Percentiles rank a stretch among this genome's conserved stretches.
phyloP scores from a whole-genome alignment of 495 filamentous ascomycete genomes.

The Barbatosphaeria neglecta region DNA sequence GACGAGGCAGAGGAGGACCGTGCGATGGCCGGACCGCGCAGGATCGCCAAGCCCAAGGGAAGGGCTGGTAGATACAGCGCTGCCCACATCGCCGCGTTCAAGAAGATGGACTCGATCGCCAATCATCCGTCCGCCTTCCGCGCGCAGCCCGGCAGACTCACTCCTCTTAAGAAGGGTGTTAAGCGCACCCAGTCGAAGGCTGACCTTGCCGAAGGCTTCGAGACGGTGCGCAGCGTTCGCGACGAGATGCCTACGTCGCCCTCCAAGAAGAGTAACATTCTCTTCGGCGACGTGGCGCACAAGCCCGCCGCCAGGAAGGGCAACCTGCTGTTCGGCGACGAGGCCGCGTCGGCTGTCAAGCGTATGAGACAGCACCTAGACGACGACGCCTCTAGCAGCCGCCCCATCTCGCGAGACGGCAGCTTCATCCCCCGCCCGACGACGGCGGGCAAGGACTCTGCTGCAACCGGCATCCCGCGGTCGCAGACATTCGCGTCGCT shows the following conservation, averaged over 20 bases:
- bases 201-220: constrained; percentile 45
- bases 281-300: background rate
- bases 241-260: constrained; percentile 20
- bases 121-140: constrained; percentile 73
- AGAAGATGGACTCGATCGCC: constrained; percentile 93
- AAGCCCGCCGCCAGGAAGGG: background rate
- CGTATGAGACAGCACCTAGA: constrained; percentile 47
- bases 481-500: constrained; percentile 40
- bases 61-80: constrained; percentile 68
- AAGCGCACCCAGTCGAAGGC: constrained; percentile 70
- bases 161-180: constrained; percentile 35
- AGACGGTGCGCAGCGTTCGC: constrained; percentile 28
- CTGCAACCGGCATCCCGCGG: constrained; percentile 16
- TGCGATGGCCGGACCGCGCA: constrained; percentile 36
- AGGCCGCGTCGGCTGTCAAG: constrained; percentile 40
- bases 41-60: constrained; percentile 67
- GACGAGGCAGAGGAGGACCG: constrained; percentile 1
- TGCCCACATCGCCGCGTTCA: constrained; percentile 75
- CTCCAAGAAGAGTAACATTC: constrained; percentile 18
- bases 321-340: constrained; percentile 6
- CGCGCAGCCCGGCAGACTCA: constrained; percentile 34
- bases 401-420: constrained; percentile 39
- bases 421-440: constrained; percentile 30
- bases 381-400: constrained; percentile 47
- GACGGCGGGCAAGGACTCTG: constrained; percentile 25